A percentile compares a stretch with the other conserved stretches of the same genome.
These are phyloP conservation scores for Tetracentron sinense DNA, from an alignment of 164 flowering plant species.

Conservation along the genomic window DNA sequence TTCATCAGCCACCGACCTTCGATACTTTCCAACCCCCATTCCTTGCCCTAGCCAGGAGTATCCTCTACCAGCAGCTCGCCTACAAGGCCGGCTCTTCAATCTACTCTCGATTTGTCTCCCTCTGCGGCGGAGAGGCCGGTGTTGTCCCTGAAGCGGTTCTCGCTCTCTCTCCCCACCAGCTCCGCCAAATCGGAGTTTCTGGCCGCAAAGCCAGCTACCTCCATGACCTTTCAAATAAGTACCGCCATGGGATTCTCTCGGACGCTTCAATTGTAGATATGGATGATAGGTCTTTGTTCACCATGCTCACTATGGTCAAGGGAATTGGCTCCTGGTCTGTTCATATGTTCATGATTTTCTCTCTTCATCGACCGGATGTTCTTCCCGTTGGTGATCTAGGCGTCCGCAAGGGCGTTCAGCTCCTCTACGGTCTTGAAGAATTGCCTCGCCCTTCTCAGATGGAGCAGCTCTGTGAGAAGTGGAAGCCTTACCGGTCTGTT, in stretches of 20 bases:
- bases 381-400: conserved; percentile 86
- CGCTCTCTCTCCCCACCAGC: conserved; percentile 57
- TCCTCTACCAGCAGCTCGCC: conserved; percentile 92
- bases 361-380: conserved; percentile 91
- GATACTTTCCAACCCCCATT: conserved; percentile 70
- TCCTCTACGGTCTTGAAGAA: conserved; percentile 62
- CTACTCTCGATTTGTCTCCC: conserved; percentile 72
- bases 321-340: conserved; percentile 98
- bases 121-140: conserved; percentile 77
- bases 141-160: conserved; percentile 69
- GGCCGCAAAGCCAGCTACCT: conserved; percentile 86
- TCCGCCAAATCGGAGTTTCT: conserved; percentile 88
- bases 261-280: conserved; percentile 67
- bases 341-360: conserved; percentile 97
- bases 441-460: conserved; percentile 92
- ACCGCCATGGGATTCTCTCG: conserved; percentile 67
- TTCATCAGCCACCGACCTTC: conserved; percentile 63
- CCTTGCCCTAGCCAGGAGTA: conserved; percentile 70
- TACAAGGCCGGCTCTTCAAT: conserved; percentile 87
- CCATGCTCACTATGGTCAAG: conserved; percentile 97
- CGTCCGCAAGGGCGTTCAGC: conserved; percentile 82
- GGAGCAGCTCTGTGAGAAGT: conserved; percentile 89
- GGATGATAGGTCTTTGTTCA: conserved; percentile 85
- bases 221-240: conserved; percentile 86
- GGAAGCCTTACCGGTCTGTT: conserved; percentile 92